Percentiles rank a stretch among this genome's conserved stretches.
Evolutionary conservation across 306 rosid species (phyloP).

Genomic region (Abrus precatorius): DNA sequence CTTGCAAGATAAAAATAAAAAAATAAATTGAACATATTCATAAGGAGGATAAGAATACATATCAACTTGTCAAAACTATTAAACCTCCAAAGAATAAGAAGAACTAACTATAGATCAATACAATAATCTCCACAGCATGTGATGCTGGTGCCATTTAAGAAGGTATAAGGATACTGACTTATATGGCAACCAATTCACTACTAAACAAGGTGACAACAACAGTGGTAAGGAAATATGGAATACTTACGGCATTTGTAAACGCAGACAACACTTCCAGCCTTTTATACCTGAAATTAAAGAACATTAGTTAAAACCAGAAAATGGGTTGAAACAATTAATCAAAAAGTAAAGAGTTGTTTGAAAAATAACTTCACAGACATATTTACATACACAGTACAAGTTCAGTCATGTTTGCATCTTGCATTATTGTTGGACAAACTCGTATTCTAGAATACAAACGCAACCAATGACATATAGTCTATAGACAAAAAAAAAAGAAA

Average conservation of each 20-base stretch:
- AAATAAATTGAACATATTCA: not conserved
- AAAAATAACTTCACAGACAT: not conserved
- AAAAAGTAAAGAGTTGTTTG: constrained; percentile 17
- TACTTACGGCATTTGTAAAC: constrained; percentile 98
- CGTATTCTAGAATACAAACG: constrained; percentile 30
- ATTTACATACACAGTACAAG: not conserved
- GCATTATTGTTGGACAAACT: constrained; percentile 21
- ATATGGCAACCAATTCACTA: not conserved
- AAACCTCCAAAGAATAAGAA: constrained; percentile 37
- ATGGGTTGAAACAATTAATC: constrained; percentile 34
- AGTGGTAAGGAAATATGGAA: constrained; percentile 43
- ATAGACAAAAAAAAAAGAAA: not conserved
- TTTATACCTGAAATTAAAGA: constrained; percentile 74
- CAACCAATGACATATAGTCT: not conserved
- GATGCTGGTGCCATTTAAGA: constrained; percentile 23
- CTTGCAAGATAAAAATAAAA: not conserved
- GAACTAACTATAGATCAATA: not conserved
- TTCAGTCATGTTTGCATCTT: constrained; percentile 1
- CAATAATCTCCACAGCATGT: constrained; percentile 23
- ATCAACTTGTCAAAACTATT: constrained; percentile 3
- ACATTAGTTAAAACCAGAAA: constrained; percentile 5
- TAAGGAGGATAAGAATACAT: not conserved
- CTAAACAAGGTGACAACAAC: constrained; percentile 28
- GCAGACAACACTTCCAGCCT: constrained; percentile 96
- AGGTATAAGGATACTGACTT: constrained; percentile 2